Evolutionary conservation across 495 filamentous ascomycete genomes (phyloP).

Genomic region (Podospora comata): DNA sequence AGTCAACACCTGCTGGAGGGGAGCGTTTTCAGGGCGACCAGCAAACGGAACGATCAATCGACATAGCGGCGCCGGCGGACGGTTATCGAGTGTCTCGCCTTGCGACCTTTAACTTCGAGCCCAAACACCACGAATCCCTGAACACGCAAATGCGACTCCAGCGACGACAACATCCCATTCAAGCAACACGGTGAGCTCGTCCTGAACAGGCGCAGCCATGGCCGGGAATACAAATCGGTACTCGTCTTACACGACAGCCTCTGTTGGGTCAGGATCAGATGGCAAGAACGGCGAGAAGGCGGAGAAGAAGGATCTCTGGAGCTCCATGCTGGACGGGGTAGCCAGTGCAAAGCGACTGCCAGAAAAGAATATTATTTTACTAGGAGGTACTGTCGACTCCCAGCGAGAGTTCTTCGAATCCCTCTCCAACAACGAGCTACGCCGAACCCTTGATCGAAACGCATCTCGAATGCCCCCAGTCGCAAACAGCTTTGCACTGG

Average conservation of each 20-base stretch:
- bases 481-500: constrained; percentile 88
- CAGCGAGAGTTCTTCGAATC: constrained; percentile 88
- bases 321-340: constrained; percentile 83
- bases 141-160: constrained; percentile 21
- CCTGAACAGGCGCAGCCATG: constrained; percentile 34
- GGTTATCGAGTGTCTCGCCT: not conserved
- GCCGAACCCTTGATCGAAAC: constrained; percentile 54
- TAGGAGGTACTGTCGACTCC: constrained; percentile 84
- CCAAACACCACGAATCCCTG: not conserved
- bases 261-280: constrained; percentile 41
- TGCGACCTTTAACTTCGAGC: constrained; percentile 1
- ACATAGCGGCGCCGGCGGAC: not conserved
- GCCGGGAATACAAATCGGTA: constrained; percentile 56
- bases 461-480: constrained; percentile 71
- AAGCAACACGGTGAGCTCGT: not conserved
- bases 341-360: constrained; percentile 87
- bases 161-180: not conserved
- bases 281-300: constrained; percentile 62
- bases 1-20: not conserved
- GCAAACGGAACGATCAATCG: not conserved
- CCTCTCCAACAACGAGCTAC: constrained; percentile 61
- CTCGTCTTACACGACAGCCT: constrained; percentile 51
- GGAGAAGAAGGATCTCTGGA: constrained; percentile 87
- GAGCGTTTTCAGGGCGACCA: not conserved
- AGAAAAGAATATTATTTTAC: constrained; percentile 84